Evolutionary conservation across 1,284 basidiomycete genomes (phyloP).

Genomic region (Cutaneotrichosporon dermatis): DNA sequence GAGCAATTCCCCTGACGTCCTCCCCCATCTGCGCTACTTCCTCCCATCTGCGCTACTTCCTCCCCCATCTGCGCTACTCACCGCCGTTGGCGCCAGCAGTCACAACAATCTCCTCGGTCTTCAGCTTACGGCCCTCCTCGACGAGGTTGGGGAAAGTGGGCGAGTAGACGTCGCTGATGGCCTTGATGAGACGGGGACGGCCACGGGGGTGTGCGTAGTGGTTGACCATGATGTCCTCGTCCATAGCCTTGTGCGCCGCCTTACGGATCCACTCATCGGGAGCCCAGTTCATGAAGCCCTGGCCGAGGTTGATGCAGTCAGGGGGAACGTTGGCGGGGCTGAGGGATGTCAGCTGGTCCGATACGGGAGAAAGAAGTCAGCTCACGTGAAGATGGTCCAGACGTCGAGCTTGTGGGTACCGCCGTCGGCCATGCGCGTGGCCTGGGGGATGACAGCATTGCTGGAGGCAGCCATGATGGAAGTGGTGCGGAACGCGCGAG

Average conservation of each 20-base stretch:
- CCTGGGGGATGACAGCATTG: constrained; percentile 35
- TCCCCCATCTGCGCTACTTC: constrained; percentile 15
- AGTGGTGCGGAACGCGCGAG: constrained; percentile 10
- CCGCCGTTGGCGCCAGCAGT: constrained; percentile 96
- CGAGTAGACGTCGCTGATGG: constrained; percentile 73
- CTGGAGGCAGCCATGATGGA: constrained; percentile 27
- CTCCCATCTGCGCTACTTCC: too few relatives aligned
- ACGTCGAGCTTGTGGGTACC: constrained; percentile 63
- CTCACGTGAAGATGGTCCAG: constrained; percentile 86
- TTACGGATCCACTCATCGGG: constrained; percentile 79
- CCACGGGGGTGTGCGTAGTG: constrained; percentile 91
- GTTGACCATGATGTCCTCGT: constrained; percentile 61
- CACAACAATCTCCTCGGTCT: constrained; percentile 86
- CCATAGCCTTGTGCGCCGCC: constrained; percentile 68
- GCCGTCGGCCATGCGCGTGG: constrained; percentile 44
- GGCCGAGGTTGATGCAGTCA: constrained; percentile 86
- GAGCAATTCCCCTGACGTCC: too few relatives aligned
- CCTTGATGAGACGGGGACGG: constrained; percentile 74
- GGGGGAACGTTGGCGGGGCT: constrained; percentile 78
- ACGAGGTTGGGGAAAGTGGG: constrained; percentile 57
- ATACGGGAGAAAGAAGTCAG: too few relatives aligned
- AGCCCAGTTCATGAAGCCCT: constrained; percentile 81
- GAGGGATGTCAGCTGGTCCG: constrained; percentile 3
- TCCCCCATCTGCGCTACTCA: constrained; percentile 38
- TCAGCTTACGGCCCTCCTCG: constrained; percentile 59